Percentiles rank a stretch among this genome's conserved stretches.
phyloP scores from a whole-genome alignment of 1,284 basidiomycete species.

The Boletus smithii region DNA sequence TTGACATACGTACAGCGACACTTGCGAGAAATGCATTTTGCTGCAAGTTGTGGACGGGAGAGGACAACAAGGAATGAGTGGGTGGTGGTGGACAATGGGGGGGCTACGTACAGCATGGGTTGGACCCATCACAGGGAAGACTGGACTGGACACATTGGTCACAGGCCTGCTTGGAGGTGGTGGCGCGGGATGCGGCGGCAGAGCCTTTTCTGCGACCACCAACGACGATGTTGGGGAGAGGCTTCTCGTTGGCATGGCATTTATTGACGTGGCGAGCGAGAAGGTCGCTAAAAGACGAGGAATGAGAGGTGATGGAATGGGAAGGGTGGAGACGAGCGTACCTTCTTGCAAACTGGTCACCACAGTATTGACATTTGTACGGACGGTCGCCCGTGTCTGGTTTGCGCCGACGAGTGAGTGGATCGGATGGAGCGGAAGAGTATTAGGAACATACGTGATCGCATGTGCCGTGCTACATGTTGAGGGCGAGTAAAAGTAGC shows the following conservation, averaged over 20 bases:
- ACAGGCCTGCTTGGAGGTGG: constrained; percentile 77
- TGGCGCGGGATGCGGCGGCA: constrained; percentile 61
- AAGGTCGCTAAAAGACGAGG: constrained; percentile 57
- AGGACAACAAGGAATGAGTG: constrained; percentile 7
- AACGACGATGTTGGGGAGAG: constrained; percentile 38
- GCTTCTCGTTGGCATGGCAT: constrained; percentile 77
- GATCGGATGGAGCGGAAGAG: constrained; percentile 13
- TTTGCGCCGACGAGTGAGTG: constrained; percentile 10
- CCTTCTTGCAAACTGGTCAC: constrained; percentile 87
- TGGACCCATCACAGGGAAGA: constrained; percentile 76
- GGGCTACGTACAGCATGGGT: constrained; percentile 65
- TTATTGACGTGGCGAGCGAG: constrained; percentile 88
- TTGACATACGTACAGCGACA: constrained; percentile 81
- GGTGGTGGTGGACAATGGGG: background rate
- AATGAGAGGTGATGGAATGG: constrained; percentile 1
- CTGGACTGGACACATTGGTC: constrained; percentile 83
- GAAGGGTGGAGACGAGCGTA: constrained; percentile 32
- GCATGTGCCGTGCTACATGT: constrained; percentile 87
- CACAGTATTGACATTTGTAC: constrained; percentile 86
- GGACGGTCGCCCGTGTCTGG: constrained; percentile 88
- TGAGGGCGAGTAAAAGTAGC: constrained; percentile 87
- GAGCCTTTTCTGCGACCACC: constrained; percentile 51
- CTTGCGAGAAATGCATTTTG: constrained; percentile 75
- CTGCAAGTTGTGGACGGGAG: constrained; percentile 37
- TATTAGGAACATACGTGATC: constrained; percentile 71